Conservation (phyloP, 352 stramenopile genomes). For the Phytophthora tentaculata region DNA sequence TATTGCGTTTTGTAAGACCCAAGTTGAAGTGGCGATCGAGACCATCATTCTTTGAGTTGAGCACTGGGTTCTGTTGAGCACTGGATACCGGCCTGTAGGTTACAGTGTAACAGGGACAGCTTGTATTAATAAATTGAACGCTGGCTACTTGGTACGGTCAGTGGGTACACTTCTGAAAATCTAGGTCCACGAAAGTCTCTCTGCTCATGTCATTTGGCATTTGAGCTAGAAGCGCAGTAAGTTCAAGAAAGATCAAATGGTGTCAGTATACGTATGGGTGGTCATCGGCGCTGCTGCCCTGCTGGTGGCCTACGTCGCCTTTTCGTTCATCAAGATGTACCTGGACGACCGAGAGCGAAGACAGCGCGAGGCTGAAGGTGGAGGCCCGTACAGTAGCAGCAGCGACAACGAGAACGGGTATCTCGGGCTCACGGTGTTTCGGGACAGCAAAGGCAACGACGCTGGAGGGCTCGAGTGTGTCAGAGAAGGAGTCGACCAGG, state of each 20-base stretch:
- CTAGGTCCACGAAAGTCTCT: neutral
- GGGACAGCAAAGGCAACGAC: constrained; percentile 33
- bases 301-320: constrained; percentile 23
- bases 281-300: constrained; percentile 4
- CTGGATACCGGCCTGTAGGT: too few species aligned
- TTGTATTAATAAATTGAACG: too few species aligned
- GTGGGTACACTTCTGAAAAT: constrained; percentile 22
- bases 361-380: constrained; percentile 19
- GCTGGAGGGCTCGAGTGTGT: constrained; percentile 28
- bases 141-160: too few species aligned
- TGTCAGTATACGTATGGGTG: constrained; percentile 29
- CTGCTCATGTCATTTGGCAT: constrained; percentile 20
- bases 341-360: constrained; percentile 29
- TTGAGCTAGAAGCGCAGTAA: neutral
- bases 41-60: too few species aligned
- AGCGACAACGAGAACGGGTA: constrained; percentile 37
- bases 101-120: too few species aligned
- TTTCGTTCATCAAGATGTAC: constrained; percentile 32
- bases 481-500: constrained; percentile 20
- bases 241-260: constrained; percentile 16
- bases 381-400: constrained; percentile 30
- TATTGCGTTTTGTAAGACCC: constrained; percentile 10
- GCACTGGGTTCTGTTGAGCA: too few species aligned
- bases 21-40: constrained; percentile 13
- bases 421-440: constrained; percentile 19